Evolutionary conservation across 2,329 filamentous ascomycete genomes (phyloP), one percentile per base, ranked within the genome.

Genomic region (Colletotrichum viniferum): DNA sequence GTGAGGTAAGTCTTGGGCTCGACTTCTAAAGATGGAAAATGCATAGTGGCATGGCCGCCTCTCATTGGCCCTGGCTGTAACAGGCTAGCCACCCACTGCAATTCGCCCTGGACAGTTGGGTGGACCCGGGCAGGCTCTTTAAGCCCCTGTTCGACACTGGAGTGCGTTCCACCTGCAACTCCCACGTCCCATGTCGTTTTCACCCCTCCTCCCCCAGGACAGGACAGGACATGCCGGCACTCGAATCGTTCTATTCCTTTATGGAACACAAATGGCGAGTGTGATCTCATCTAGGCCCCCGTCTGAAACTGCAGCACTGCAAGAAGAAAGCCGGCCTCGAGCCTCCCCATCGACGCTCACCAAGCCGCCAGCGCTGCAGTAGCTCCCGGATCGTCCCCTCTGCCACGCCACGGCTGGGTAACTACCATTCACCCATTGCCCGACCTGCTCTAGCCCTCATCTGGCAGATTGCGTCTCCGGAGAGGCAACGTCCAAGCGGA

Each of bases 1-100:
- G 43, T 21, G 43, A 52, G 43, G 43, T 52, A 34, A 18, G 28
- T 16, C n/a, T 58, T 36, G 12, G 60, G 21, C n/a, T n/a, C 56
- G 56, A 56, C 43, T 73, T 68, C 62, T 68, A 26, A 73, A 73
- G 69, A 73, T 30, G 73, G 73, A 63, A 73, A 64, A 73, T 36
- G 63, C 34, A 63, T 21, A 55, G 55, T 28, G 32, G 18, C n/a
- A 75, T 48, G 43, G 63, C 43, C 9, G 34, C 63, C 24, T 38
- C 55, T 56, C 38, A 75, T 75, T 73, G 73, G 73, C 55, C 43
- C 26, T 34, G 21, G 8, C 18, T 48, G 30, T 60, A 38, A 58
- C 48, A 13, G 21, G n/a, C 34, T 21, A 74, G 67, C 38, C 30
- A 26, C 58, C 66, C 52, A 18, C 38, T 30, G 65, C 65, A 58